These are phyloP conservation scores for Daldinia grandis DNA, from an alignment of 495 filamentous ascomycete species.

Conservation along the genomic window DNA sequence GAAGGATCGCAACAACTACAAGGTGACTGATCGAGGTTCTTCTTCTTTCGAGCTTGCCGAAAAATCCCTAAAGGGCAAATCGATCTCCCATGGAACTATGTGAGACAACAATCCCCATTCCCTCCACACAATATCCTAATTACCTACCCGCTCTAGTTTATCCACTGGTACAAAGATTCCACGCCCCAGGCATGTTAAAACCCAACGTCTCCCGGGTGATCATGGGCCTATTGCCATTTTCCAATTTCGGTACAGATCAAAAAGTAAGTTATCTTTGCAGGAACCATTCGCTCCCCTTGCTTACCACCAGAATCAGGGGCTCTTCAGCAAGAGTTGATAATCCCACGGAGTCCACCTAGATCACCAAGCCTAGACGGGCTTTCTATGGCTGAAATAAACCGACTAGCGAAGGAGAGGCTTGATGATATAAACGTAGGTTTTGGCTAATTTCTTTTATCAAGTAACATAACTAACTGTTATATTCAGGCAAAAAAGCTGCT, in stretches of 20 bases:
- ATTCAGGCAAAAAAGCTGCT: conserved; percentile 11
- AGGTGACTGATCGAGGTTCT: neutral
- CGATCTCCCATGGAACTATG: conserved; percentile 47
- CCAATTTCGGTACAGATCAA: conserved; percentile 46
- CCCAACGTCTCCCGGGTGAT: conserved; percentile 5
- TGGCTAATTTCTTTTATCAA: neutral
- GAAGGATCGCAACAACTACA: neutral
- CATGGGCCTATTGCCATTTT: conserved; percentile 43
- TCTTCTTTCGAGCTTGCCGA: conserved; percentile 43
- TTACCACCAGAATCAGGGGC: conserved; percentile 32
- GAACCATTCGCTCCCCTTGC: neutral
- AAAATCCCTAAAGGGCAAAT: conserved; percentile 48
- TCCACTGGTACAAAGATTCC: neutral
- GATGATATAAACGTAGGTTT: conserved; percentile 32
- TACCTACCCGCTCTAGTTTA: conserved; percentile 7
- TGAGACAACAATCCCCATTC: conserved; percentile 11
- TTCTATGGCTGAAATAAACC: conserved; percentile 19
- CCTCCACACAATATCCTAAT: neutral
- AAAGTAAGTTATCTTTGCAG: conserved; percentile 23
- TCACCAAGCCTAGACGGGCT: conserved; percentile 20
- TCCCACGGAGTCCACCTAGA: conserved; percentile 44
- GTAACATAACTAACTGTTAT: neutral
- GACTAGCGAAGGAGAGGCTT: conserved; percentile 38
- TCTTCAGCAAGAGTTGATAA: conserved; percentile 46
- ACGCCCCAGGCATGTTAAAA: neutral